phyloP scores from a whole-genome alignment of 2,329 filamentous ascomycete genomes.

The Tolypocladium paradoxum region DNA sequence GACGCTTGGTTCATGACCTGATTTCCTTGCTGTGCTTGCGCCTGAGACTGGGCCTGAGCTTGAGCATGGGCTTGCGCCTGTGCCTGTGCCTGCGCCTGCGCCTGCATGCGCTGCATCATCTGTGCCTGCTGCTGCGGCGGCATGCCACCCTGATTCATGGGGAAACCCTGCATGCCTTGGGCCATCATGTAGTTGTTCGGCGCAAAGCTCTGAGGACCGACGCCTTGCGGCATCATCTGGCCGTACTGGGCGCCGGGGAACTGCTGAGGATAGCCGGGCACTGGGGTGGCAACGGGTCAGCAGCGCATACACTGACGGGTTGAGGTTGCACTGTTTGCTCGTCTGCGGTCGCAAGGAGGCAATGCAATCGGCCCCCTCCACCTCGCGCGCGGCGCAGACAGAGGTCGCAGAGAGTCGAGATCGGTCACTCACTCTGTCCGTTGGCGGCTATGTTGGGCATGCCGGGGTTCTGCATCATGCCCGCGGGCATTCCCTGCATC shows the following conservation, averaged over 20 bases:
- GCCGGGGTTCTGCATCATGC: conserved; percentile 53
- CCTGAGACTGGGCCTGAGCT: neutral
- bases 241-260: conserved; percentile 48
- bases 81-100: conserved; percentile 6
- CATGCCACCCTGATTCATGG: conserved; percentile 42
- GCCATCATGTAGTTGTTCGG: conserved; percentile 38
- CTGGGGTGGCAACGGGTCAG: conserved; percentile 21
- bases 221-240: conserved; percentile 36
- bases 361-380: neutral
- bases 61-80: conserved; percentile 3
- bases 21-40: conserved; percentile 10
- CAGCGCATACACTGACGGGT: neutral
- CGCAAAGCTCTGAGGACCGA: conserved; percentile 41
- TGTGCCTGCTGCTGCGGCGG: conserved; percentile 27
- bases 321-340: neutral
- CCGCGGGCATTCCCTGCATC: conserved; percentile 43
- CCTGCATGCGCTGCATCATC: conserved; percentile 4
- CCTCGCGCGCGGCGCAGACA: neutral
- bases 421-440: conserved; percentile 43
- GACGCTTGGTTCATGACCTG: conserved; percentile 16
- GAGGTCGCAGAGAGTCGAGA: conserved; percentile 1
- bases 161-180: conserved; percentile 41
- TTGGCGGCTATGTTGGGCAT: conserved; percentile 50
- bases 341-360: neutral
- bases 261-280: conserved; percentile 48